Conservation (phyloP, 176 grass and related monocot species). For the Otatea glauca region DNA sequence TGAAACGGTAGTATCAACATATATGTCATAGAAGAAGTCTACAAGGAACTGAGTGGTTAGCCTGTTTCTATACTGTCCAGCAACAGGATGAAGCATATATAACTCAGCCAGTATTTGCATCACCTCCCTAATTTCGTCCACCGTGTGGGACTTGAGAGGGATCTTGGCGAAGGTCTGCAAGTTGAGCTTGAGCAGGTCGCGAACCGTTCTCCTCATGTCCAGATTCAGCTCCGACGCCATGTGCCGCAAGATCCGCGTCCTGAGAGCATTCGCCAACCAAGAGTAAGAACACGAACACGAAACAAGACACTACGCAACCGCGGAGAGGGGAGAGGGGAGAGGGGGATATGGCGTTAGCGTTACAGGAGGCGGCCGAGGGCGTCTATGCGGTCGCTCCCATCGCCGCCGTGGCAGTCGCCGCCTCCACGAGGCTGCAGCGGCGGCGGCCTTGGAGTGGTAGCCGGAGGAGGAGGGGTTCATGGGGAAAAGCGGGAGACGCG, state of each 20-base stretch:
- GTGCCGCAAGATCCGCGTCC: slow-evolving; percentile 77
- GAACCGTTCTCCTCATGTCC: slow-evolving; percentile 77
- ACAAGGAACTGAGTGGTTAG: background rate
- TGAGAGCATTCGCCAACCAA: background rate
- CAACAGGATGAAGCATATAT: background rate
- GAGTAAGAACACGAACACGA: background rate
- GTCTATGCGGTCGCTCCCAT: slow-evolving; percentile 55
- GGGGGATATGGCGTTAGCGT: background rate
- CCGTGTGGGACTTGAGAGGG: slow-evolving; percentile 76
- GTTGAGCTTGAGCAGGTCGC: slow-evolving; percentile 69
- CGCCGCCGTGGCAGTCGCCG: background rate
- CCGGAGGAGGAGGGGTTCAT: slow-evolving; percentile 48
- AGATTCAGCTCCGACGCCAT: slow-evolving; percentile 84
- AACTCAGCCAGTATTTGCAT: background rate
- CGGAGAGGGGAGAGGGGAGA: background rate
- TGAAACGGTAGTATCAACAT: background rate
- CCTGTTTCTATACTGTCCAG: background rate
- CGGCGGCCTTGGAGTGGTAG: slow-evolving; percentile 46
- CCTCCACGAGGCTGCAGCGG: slow-evolving; percentile 35
- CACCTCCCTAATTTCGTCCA: slow-evolving; percentile 86
- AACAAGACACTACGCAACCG: no score
- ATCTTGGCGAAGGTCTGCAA: slow-evolving; percentile 67
- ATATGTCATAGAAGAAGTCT: background rate
- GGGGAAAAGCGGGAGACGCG: background rate
- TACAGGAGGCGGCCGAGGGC: slow-evolving; percentile 83